A percentile compares a stretch with the other conserved stretches of the same genome.
These are phyloP conservation scores for Rhizoclosmatium sp. DNA, from an alignment of 192 early-diverging fungal genomes.

Conservation along the genomic window DNA sequence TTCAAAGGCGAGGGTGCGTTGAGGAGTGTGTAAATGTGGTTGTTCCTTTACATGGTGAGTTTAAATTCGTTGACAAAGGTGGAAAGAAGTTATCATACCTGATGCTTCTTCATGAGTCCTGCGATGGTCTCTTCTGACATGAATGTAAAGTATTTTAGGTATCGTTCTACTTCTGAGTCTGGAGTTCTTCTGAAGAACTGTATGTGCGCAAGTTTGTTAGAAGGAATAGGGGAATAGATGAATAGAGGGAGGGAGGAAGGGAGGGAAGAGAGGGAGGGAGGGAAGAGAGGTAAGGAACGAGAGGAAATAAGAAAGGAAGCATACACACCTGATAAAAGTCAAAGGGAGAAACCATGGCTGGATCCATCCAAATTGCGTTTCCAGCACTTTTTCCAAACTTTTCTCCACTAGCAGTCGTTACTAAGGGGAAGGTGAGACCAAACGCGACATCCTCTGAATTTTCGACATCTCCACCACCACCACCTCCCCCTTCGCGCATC, in stretches of 20 bases:
- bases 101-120: slow-evolving; percentile 68
- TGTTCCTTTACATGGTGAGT: slow-evolving; percentile 37
- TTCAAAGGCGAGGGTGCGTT: slow-evolving; percentile 79
- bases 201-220: background rate
- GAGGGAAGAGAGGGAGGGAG: background rate
- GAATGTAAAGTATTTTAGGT: slow-evolving; percentile 85
- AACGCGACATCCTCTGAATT: slow-evolving; percentile 57
- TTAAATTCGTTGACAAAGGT: background rate
- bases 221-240: background rate
- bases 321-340: slow-evolving; percentile 88
- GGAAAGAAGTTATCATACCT: slow-evolving; percentile 45
- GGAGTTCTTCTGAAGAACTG: slow-evolving; percentile 87
- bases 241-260: background rate
- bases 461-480: background rate
- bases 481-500: slow-evolving; percentile 41
- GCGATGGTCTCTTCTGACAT: slow-evolving; percentile 68
- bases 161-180: slow-evolving; percentile 79
- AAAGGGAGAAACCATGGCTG: slow-evolving; percentile 76
- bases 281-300: background rate
- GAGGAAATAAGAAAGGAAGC: background rate
- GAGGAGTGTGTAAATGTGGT: slow-evolving; percentile 78
- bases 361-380: slow-evolving; percentile 95
- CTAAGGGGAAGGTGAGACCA: slow-evolving; percentile 87
- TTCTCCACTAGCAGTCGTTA: slow-evolving; percentile 87
- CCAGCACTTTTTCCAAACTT: slow-evolving; percentile 98